Evolutionary conservation across 225 moss, liverwort and hornwort genomes (phyloP), one percentile per base, ranked within the genome.

Genomic region (Sphagnum contortum): DNA sequence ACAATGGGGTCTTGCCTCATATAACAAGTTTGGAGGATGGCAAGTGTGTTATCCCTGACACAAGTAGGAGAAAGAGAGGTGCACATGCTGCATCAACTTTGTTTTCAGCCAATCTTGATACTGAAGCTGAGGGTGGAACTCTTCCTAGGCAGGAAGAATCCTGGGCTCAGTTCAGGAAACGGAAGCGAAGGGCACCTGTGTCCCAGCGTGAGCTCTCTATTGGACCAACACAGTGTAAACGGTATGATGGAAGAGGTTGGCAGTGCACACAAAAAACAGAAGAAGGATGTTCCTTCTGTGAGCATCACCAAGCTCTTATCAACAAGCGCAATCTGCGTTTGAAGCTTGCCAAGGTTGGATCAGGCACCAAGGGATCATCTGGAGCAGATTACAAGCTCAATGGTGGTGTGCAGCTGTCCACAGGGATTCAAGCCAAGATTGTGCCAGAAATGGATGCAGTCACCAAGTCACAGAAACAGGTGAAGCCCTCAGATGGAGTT

Each of bases 171-270:
- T 7, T 69, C 12, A 81, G 76, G 70, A 85, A 85, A 52, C 81
- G 81, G 6, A 70, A 70, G 66, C 74, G 86, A 69, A 64, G 75
- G 44, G 73, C 80, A 3, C 84, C 84, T 2, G 77, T 77, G 50
- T 84, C 84, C 3, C 80, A 84, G 68, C 84, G 80, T 59, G 84
- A 84, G 64, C 77, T 84, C 13, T 75, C 66, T 8, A 84, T 77
- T 5, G 80, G 71, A 3, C 88, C 79, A 4, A 74, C 78, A 29
- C 91, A 91, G 57, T 94, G 94, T 78, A 94, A 94, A 79, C 83
- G 94, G 0, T 94, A 94, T 52, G 94, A 94, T 55, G 94, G 94
- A 49, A 51, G 94, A 51, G 94, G 94, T 2, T 94, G 94, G 94
- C 89, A 94, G 67, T 94, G 94, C 74, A 62, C 87, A 45, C 74